Evolutionary conservation across 2,329 filamentous ascomycete species (phyloP), one percentile per base, ranked within the genome.

Genomic region (Chrysoporthe austroafricana): DNA sequence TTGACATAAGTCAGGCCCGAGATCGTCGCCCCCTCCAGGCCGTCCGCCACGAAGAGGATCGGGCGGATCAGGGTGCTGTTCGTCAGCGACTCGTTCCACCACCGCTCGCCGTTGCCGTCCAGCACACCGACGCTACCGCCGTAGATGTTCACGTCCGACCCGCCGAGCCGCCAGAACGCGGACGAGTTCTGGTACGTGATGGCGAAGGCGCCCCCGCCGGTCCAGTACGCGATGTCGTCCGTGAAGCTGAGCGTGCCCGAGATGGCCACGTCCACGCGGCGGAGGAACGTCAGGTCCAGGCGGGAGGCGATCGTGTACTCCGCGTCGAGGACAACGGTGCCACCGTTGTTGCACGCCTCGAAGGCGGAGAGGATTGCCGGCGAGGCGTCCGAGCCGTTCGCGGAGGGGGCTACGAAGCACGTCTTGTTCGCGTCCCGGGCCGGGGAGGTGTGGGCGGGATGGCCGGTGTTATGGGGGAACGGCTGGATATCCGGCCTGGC

Each of bases 271-370:
- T 89, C 86, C n/a, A 89, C 79, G 69, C 83, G 75, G 59, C 83
- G 79, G 36, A 88, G 76, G 72, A 86, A 86, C 0, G 84, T 87
- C 72, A 88, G 74, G 71, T 89, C 83, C 63, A 89, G 73, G 3
- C 85, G 84, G 1, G 82, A 86, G 39, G 83, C 85, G 66, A 89
- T 81, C 2, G 80, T 86, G 73, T 88, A 89, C 11, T 80, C 82
- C 70, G 80, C 77, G 14, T 81, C 80, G 59, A 90, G 86, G 1
- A 88, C 78, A 1, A 89, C 86, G 70, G 84, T 84, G 2, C 88
- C 88, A 18, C 87, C 87, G 71, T 87, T 80, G 73, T 90, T 90
- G 76, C 88, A 90, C 50, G 81, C 73, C 57, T 87, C 78, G 66
- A 90, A 77, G 0, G 88, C 87, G 1, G 80, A 75, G 9, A 90